These are phyloP conservation scores for Irpex lacteus DNA, from an alignment of 1,284 basidiomycete species.

Conservation along the genomic window DNA sequence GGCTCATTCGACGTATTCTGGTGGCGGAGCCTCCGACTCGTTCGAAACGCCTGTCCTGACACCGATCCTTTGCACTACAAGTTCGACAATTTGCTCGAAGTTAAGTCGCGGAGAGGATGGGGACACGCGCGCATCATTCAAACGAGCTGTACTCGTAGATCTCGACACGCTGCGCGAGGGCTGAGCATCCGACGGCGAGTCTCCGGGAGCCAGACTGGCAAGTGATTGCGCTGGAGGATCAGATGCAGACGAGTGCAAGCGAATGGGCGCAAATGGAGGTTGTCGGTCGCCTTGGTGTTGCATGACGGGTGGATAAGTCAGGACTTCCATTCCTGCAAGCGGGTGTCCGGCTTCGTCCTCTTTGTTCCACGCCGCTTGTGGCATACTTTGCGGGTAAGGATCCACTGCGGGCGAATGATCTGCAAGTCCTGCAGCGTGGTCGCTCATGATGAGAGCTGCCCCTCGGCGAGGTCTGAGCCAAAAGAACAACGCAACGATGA, in stretches of 20 bases:
- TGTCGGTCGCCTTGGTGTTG: not conserved
- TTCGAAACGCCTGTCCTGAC: not conserved
- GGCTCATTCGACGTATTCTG: not conserved
- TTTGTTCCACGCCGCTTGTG: not conserved
- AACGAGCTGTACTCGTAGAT: not conserved
- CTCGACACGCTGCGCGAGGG: not conserved
- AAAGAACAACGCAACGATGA: not conserved
- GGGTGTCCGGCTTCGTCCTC: not conserved
- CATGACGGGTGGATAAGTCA: not conserved
- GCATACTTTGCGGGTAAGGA: not conserved
- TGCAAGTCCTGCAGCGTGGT: too few species aligned
- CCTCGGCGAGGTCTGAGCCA: not conserved
- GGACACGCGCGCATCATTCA: not conserved
- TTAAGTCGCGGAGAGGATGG: not conserved
- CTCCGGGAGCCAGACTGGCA: not conserved
- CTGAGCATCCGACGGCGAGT: too few species aligned
- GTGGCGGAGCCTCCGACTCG: not conserved
- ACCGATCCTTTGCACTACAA: not conserved
- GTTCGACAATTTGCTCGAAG: not conserved
- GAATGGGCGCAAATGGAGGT: not conserved
- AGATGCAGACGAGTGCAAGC: not conserved
- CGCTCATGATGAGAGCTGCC: too few species aligned
- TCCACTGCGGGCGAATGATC: too few species aligned
- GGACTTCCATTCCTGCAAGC: not conserved
- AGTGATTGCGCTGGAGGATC: not conserved